Evolutionary conservation across 176 grass and related monocot species (phyloP).

Genomic region (Triticum aestivum): DNA sequence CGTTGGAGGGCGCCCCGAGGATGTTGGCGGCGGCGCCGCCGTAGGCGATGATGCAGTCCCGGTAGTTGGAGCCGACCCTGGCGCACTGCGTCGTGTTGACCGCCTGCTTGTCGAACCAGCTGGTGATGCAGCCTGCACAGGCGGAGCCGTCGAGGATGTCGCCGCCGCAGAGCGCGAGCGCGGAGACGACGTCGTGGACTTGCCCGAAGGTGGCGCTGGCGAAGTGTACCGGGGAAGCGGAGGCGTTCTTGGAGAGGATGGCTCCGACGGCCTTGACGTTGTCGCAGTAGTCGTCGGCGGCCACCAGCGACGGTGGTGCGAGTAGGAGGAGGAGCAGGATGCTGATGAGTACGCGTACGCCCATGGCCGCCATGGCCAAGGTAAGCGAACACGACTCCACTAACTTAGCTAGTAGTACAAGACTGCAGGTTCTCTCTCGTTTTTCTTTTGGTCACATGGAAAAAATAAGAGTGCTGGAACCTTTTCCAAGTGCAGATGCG

Average conservation of each 20-base stretch:
- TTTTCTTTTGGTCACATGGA: too few relatives aligned
- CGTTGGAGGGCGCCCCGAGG: background rate
- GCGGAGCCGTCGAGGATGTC: background rate
- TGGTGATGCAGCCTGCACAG: background rate
- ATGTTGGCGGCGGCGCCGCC: background rate
- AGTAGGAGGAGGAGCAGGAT: background rate
- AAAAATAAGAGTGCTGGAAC: too few relatives aligned
- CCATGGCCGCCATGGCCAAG: background rate
- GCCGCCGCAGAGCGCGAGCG: constrained; percentile 17
- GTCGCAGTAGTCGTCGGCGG: background rate
- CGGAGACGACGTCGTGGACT: background rate
- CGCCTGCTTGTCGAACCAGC: background rate
- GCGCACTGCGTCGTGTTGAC: background rate
- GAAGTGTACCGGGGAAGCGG: background rate
- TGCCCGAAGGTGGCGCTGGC: background rate
- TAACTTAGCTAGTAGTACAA: background rate
- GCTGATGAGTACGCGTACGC: background rate
- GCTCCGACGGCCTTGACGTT: background rate
- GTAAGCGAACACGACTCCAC: too few relatives aligned
- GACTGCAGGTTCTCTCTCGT: too few relatives aligned
- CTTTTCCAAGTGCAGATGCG: too few relatives aligned
- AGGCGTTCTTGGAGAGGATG: constrained; percentile 3
- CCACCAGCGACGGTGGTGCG: background rate
- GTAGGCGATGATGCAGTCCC: constrained; percentile 4
- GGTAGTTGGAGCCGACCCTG: constrained; percentile 1